These are phyloP conservation scores for Trametes sanguinea DNA, from an alignment of 768 basidiomycete species.

Conservation along the genomic window DNA sequence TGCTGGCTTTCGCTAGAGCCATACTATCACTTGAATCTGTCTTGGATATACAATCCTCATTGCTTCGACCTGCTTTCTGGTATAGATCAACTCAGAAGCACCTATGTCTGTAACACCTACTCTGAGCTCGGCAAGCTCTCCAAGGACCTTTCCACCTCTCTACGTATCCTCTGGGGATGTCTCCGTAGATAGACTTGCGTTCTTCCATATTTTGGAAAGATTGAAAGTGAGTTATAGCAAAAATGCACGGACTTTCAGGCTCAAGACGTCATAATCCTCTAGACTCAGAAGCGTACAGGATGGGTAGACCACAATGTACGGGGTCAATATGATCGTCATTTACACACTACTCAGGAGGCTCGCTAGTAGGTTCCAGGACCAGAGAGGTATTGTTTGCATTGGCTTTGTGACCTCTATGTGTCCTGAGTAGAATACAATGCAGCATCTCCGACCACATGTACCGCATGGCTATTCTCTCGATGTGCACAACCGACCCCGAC, in stretches of 20 bases:
- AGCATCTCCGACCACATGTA: conserved; percentile 98
- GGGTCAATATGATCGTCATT: background rate
- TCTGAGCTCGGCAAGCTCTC: conserved; percentile 12
- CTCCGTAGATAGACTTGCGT: conserved; percentile 75
- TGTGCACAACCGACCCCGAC: conserved; percentile 76
- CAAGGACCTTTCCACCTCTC: conserved; percentile 58
- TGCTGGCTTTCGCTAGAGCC: too few relatives aligned
- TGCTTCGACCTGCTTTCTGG: too few relatives aligned
- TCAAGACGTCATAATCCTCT: background rate
- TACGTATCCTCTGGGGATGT: conserved; percentile 56
- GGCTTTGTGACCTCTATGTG: too few relatives aligned
- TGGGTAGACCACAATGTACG: conserved; percentile 85
- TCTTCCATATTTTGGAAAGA: conserved; percentile 86
- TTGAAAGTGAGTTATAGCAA: conserved; percentile 63
- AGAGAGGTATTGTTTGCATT: conserved; percentile 60
- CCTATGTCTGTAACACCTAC: background rate
- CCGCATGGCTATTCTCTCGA: conserved; percentile 91
- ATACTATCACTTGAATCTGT: too few relatives aligned
- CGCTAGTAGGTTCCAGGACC: conserved; percentile 67
- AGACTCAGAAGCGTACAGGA: conserved; percentile 96
- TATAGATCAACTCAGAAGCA: too few relatives aligned
- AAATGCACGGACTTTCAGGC: background rate
- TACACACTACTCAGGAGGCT: background rate
- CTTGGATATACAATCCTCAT: too few relatives aligned
- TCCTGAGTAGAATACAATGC: background rate